Percentiles rank a stretch among this genome's conserved stretches.
These are phyloP conservation scores for Diplocarpon mali DNA, from an alignment of 2,329 filamentous ascomycete genomes.

Conservation along the genomic window DNA sequence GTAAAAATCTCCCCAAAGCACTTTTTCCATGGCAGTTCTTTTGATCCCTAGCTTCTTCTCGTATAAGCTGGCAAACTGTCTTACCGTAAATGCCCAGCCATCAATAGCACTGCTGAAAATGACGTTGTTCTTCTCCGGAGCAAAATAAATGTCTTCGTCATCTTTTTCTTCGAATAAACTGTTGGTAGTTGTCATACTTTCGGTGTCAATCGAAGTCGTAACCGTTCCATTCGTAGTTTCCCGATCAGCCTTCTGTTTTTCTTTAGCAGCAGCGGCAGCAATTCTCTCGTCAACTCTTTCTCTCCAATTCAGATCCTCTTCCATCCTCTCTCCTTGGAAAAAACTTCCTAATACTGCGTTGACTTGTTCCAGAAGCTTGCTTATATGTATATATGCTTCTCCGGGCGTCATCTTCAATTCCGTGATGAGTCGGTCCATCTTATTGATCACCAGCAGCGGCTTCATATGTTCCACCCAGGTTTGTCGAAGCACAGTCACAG, in stretches of 20 bases:
- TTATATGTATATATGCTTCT: constrained; percentile 84
- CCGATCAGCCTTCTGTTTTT: constrained; percentile 33
- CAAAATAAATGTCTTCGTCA: constrained; percentile 96
- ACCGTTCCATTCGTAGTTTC: constrained; percentile 21
- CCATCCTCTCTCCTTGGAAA: constrained; percentile 96
- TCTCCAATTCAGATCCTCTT: constrained; percentile 92
- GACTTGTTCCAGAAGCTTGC: constrained; percentile 84
- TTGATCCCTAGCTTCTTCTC: constrained; percentile 97
- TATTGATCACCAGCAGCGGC: constrained; percentile 92
- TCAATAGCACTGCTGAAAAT: constrained; percentile 97
- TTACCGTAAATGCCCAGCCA: constrained; percentile 96
- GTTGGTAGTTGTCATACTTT: constrained; percentile 44
- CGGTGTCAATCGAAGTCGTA: constrained; percentile 32
- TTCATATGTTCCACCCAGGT: constrained; percentile 94
- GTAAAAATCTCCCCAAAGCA: constrained; percentile 95
- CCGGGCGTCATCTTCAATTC: constrained; percentile 87
- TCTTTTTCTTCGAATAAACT: constrained; percentile 78
- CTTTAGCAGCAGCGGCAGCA: constrained; percentile 56
- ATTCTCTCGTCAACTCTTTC: constrained; percentile 83
- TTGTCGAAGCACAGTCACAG: constrained; percentile 89
- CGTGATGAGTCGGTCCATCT: constrained; percentile 89
- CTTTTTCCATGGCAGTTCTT: constrained; percentile 75
- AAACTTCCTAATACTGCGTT: constrained; percentile 97
- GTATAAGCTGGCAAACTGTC: constrained; percentile 86
- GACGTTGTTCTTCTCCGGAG: constrained; percentile 96